Evolutionary conservation across 2,329 filamentous ascomycete species (phyloP).

Genomic region (Nannizziopsis arthrosporioides): DNA sequence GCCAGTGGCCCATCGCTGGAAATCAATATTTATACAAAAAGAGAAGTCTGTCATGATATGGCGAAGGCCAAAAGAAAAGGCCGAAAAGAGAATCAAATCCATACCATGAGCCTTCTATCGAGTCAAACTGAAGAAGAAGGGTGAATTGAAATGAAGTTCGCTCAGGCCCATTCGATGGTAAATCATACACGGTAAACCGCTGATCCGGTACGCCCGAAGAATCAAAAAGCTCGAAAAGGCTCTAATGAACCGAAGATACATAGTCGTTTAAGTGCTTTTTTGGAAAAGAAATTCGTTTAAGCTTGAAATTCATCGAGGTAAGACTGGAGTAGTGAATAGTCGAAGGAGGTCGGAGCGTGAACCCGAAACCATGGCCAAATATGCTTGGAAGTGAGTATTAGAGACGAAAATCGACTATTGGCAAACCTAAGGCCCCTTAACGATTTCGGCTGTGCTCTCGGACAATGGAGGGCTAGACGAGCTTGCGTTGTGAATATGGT

Average conservation of each 20-base stretch:
- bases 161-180: too few species aligned
- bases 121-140: too few species aligned
- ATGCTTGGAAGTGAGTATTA: background rate
- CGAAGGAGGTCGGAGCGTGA: background rate
- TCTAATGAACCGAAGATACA: background rate
- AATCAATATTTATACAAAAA: slow-evolving; percentile 11
- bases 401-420: too few species aligned
- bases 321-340: background rate
- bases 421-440: slow-evolving; percentile 23
- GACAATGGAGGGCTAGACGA: slow-evolving; percentile 28
- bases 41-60: slow-evolving; percentile 1
- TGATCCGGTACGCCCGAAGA: background rate
- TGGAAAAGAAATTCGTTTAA: background rate
- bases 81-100: too few species aligned
- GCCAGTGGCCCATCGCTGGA: slow-evolving; percentile 4
- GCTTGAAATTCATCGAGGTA: background rate
- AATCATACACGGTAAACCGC: too few species aligned
- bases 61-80: background rate
- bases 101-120: too few species aligned
- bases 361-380: background rate
- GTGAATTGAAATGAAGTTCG: too few species aligned
- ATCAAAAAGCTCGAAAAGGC: background rate
- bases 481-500: slow-evolving; percentile 37
- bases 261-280: background rate
- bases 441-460: slow-evolving; percentile 36